A percentile compares a stretch with the other conserved stretches of the same genome.
Evolutionary conservation across 2,329 filamentous ascomycete genomes (phyloP).

Genomic region (Diplodia sapinea): DNA sequence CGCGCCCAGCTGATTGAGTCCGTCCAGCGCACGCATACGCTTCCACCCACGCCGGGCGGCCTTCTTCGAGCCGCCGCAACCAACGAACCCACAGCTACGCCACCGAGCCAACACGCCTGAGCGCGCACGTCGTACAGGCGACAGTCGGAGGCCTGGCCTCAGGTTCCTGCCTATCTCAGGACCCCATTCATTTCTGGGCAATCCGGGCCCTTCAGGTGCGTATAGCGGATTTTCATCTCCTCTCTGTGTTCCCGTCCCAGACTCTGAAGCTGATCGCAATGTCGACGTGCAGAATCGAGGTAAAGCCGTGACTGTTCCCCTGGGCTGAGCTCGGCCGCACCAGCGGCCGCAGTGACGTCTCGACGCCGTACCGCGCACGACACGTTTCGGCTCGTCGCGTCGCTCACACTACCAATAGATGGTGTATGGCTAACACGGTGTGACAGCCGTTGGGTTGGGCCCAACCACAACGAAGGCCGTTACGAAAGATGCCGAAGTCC

Average conservation of each 20-base stretch:
- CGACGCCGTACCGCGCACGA: conserved; percentile 14
- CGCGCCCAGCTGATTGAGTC: conserved; percentile 29
- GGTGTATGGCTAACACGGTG: conserved; percentile 29
- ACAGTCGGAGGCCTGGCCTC: conserved; percentile 21
- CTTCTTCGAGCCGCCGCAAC: conserved; percentile 29
- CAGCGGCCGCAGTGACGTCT: conserved; percentile 15
- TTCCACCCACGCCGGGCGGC: conserved; percentile 28
- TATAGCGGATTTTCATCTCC: conserved; percentile 25
- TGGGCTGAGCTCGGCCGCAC: conserved; percentile 1
- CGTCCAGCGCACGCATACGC: conserved; percentile 31
- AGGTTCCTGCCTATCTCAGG: conserved; percentile 31
- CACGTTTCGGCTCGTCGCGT: conserved; percentile 26
- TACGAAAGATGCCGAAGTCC: conserved; percentile 49
- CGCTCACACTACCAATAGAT: conserved; percentile 25
- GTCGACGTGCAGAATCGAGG: conserved; percentile 30
- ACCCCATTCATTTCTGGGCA: conserved; percentile 28
- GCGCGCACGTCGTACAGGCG: conserved; percentile 29
- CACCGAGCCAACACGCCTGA: conserved; percentile 27
- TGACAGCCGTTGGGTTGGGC: conserved; percentile 32
- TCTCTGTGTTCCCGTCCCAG: conserved; percentile 19
- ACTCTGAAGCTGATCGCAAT: conserved; percentile 30
- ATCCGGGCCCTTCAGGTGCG: conserved; percentile 30
- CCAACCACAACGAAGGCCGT: conserved; percentile 38
- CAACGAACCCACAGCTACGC: conserved; percentile 30
- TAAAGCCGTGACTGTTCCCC: conserved; percentile 20